phyloP scores from a whole-genome alignment of 371 early-diverging fungal genomes.

The Dentiscutata heterogama region DNA sequence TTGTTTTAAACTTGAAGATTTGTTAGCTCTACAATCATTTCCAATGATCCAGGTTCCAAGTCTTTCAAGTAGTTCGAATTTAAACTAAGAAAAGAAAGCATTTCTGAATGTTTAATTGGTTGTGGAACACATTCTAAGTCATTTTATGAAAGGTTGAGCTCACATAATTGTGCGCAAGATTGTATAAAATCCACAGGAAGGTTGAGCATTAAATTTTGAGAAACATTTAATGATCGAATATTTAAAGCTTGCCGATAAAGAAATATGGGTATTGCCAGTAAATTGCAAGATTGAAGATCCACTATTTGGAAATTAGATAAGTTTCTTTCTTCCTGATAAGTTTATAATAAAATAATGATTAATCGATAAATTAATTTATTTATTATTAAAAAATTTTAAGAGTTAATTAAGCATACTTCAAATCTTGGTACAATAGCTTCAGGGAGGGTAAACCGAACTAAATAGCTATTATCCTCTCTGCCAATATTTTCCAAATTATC shows the following conservation, averaged over 20 bases:
- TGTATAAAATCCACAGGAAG: constrained; percentile 81
- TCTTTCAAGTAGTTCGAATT: constrained; percentile 79
- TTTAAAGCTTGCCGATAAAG: constrained; percentile 71
- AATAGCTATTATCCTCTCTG: constrained; percentile 87
- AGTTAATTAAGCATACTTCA: constrained; percentile 47
- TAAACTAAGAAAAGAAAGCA: constrained; percentile 76
- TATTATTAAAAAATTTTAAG: background rate
- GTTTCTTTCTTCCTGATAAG: constrained; percentile 52
- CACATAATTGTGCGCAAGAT: constrained; percentile 69
- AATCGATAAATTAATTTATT: background rate
- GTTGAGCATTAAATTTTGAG: constrained; percentile 76
- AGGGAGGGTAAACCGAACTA: constrained; percentile 81
- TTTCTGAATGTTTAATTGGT: constrained; percentile 65
- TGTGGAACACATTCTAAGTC: constrained; percentile 69
- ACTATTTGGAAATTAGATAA: constrained; percentile 59
- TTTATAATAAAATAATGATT: constrained; percentile 1
- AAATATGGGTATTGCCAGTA: constrained; percentile 79
- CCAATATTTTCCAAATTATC: constrained; percentile 82
- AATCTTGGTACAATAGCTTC: constrained; percentile 66
- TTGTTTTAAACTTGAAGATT: constrained; percentile 80
- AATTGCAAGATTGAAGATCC: constrained; percentile 69
- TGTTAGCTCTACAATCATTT: constrained; percentile 63
- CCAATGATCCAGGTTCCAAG: constrained; percentile 67
- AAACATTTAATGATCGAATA: constrained; percentile 75
- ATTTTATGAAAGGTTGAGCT: constrained; percentile 77